Evolutionary conservation across 1,139 yeast genomes (phyloP), one percentile per base, ranked within the genome.

Genomic region (Fermentozyma sake): DNA sequence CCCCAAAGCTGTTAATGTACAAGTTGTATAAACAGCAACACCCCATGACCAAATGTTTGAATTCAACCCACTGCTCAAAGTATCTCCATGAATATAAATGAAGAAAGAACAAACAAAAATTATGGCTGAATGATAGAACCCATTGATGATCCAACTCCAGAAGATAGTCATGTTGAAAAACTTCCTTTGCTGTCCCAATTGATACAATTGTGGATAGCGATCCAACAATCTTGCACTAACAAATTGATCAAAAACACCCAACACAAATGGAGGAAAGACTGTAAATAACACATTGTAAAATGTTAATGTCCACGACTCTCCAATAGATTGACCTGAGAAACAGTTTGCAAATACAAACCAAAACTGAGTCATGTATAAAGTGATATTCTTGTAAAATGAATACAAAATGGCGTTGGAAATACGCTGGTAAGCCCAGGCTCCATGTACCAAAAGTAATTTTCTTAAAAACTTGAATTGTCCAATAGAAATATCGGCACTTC

Each of bases 21-120:
- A 85, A 1, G 94, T 73, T 1, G 98, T 84, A 55, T 80, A 93
- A 6, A 87, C 64, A 1, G 95, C 84, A 9, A 91, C 83, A 31
- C 98, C 98, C 91, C 95, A 86, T 1, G 83, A 67, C 97, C 98
- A 91, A 48, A 86, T 91, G 50, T 87, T 91, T 3, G 84, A 82
- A n/a, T 78, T 62, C 32, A 66, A 61, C 3, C 98, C 99, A 42
- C 66, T 64, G 2, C 77, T 57, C 26, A 84, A 61, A 18, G 76
- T 76, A 44, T 78, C 72, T 17, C 93, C 91, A 47, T 73, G 71
- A 32, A 69, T 59, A 53, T 81, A 87, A 24, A 89, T 79, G 43
- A 76, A 72, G 32, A 71, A 70, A 7, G 86, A 69, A 20, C 93
- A 80, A 24, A 89, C 60, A 53, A 81, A 93, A 10, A 87, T 79